Conservation (phyloP, 2,329 filamentous ascomycete genomes). For the Fusarium nematophilum region DNA sequence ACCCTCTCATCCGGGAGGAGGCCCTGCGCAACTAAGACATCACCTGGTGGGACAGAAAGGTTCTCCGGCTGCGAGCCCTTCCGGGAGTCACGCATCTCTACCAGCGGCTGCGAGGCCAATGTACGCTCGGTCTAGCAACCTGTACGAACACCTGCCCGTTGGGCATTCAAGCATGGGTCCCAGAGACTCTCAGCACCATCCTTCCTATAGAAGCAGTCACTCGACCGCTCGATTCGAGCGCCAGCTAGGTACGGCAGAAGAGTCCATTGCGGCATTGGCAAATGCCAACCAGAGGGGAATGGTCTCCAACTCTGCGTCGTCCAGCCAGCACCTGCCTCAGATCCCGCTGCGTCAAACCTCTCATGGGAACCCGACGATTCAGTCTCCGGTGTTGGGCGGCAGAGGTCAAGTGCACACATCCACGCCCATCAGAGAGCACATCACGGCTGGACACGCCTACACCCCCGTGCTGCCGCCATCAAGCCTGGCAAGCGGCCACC, state of each 20-base stretch:
- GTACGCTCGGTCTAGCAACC: not conserved
- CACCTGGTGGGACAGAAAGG: constrained; percentile 3
- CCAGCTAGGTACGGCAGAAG: constrained; percentile 22
- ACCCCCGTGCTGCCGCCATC: constrained; percentile 11
- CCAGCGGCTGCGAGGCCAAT: not conserved
- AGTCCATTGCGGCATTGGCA: constrained; percentile 21
- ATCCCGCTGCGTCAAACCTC: not conserved
- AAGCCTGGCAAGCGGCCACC: not conserved
- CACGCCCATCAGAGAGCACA: not conserved
- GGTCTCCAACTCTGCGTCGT: not conserved
- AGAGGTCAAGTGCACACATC: not conserved
- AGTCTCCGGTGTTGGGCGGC: not conserved
- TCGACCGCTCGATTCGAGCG: constrained; percentile 23
- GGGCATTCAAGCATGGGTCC: not conserved
- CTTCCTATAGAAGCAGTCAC: not conserved
- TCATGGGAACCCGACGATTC: not conserved
- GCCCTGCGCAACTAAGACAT: constrained; percentile 2
- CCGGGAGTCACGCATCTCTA: not conserved
- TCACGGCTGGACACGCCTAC: not conserved
- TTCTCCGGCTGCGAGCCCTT: constrained; percentile 1
- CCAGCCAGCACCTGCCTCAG: not conserved
- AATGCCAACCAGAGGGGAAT: not conserved
- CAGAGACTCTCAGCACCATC: constrained; percentile 13
- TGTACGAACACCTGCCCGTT: constrained; percentile 17
- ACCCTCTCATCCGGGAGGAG: constrained; percentile 3